Conservation (phyloP, 2,329 filamentous ascomycete genomes). For the Fusarium luffae region DNA sequence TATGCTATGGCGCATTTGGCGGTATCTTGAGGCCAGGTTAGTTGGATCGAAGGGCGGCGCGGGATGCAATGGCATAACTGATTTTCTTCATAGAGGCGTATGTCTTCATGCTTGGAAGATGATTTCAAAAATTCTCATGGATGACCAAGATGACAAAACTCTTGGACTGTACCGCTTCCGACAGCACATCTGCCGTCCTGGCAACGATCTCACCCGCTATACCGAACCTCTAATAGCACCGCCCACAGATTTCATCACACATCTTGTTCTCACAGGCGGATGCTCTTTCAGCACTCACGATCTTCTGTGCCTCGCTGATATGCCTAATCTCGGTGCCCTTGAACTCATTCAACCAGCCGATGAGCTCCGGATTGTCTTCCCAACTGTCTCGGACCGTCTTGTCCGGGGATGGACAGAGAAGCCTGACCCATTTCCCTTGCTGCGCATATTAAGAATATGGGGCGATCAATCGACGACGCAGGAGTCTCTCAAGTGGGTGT, state of each 20-base stretch:
- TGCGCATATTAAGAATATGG: constrained; percentile 61
- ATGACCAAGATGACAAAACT: constrained; percentile 49
- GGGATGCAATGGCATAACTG: constrained; percentile 2
- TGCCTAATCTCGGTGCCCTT: constrained; percentile 61
- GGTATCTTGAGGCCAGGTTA: constrained; percentile 54
- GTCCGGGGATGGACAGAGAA: constrained; percentile 59
- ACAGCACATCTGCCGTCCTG: constrained; percentile 54
- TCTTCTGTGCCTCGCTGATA: constrained; percentile 53
- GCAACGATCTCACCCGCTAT: constrained; percentile 51
- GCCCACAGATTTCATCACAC: constrained; percentile 54
- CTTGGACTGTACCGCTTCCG: constrained; percentile 54
- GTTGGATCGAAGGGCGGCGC: constrained; percentile 24
- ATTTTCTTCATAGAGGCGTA: constrained; percentile 45
- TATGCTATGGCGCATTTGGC: constrained; percentile 54
- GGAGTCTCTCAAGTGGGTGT: constrained; percentile 55
- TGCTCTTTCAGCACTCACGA: constrained; percentile 53
- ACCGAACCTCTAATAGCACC: constrained; percentile 52
- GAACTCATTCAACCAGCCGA: constrained; percentile 57
- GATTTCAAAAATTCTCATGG: constrained; percentile 51
- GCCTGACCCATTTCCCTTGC: constrained; percentile 56
- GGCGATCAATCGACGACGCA: constrained; percentile 54
- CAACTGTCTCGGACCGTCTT: constrained; percentile 58
- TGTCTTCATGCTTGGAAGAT: constrained; percentile 56
- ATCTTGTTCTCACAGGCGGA: constrained; percentile 54
- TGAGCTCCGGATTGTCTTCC: constrained; percentile 46